phyloP scores from a whole-genome alignment of 2,329 filamentous ascomycete genomes.

The Clonostachys byssicola region DNA sequence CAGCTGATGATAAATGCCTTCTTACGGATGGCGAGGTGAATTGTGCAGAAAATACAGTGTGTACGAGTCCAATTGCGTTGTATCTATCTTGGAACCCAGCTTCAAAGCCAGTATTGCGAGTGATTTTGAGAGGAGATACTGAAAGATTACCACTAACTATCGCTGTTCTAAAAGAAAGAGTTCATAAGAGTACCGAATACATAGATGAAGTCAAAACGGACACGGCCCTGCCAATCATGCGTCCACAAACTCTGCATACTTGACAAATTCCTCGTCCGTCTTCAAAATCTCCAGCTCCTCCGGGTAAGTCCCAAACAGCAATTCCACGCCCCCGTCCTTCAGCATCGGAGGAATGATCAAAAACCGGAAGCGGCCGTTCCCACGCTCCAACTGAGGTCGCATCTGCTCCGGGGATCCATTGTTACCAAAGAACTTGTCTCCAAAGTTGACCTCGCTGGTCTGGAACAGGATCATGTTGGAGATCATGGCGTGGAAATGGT shows the following conservation, averaged over 20 bases:
- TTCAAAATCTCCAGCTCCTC: constrained; percentile 19
- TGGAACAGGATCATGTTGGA: constrained; percentile 21
- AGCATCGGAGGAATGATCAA: constrained; percentile 18
- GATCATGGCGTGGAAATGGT: constrained; percentile 18
- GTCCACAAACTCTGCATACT: constrained; percentile 12
- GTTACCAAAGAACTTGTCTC: constrained; percentile 15
- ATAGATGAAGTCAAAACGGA: no score
- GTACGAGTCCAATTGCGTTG: no score
- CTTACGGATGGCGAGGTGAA: no score
- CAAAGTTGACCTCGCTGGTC: constrained; percentile 16
- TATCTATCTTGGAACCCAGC: no score
- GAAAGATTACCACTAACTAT: no score
- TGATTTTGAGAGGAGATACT: no score
- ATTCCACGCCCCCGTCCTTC: constrained; percentile 17
- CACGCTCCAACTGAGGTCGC: constrained; percentile 17
- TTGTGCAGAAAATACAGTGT: no score
- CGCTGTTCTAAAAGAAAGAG: no score
- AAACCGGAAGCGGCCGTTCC: constrained; percentile 15
- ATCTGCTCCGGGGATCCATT: constrained; percentile 16
- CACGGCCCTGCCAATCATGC: constrained; percentile 5
- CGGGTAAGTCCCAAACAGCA: constrained; percentile 15
- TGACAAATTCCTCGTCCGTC: constrained; percentile 16
- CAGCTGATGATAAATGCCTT: no score
- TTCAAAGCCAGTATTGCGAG: no score
- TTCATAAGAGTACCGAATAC: no score